Evolutionary conservation across 352 stramenopile genomes (phyloP), one percentile per base, ranked within the genome.

Genomic region (Saprolegnia diclina): DNA sequence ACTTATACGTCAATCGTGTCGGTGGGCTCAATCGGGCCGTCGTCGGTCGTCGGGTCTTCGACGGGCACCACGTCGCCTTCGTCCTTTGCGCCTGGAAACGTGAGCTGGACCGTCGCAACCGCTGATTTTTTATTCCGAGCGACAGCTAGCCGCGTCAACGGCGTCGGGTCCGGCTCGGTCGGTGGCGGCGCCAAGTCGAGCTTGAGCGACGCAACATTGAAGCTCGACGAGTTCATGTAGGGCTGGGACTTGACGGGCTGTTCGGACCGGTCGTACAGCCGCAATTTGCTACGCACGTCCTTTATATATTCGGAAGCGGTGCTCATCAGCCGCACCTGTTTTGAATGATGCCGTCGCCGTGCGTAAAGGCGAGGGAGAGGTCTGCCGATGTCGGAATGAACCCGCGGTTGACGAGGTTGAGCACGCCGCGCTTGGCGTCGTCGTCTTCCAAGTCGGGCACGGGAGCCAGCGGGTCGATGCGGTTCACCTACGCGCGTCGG

Each of bases 121-220:
- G 32, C 9, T 4, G 57, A 37, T 53, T 22, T 55, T 18, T 37
- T 37, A 22, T 66, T 54, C 21, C 16, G 19, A 18, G 29, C 61
- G 24, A 29, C 21, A 18, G 29, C 22, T 29, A 18, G 22, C 37
- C 53, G 24, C 38, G 46, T 66, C 18, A 32, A 56, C 38, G 37
- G 46, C 40, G 59, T 54, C 11, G 56, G 9, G 14, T 61, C 55
- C 1, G 71, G 19, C 45, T 61, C 40, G 3, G 14, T 7, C 13
- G 18, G 53, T 4, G 65, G 62, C 5, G 73, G 42, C 18, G 64
- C 29, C 64, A 93, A 76, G 71, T 93, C 85, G 53, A 92, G 91
- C 68, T 90, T 93, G 32, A 93, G 71, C n/a, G 79, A 73, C 42
- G 83, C 80, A 21, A 92, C 74, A 48, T 92, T 92, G 71, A 87